Base-by-base conservation (phyloP, 129 eudicot species). In the Chrysanthemum makinoi region DNA sequence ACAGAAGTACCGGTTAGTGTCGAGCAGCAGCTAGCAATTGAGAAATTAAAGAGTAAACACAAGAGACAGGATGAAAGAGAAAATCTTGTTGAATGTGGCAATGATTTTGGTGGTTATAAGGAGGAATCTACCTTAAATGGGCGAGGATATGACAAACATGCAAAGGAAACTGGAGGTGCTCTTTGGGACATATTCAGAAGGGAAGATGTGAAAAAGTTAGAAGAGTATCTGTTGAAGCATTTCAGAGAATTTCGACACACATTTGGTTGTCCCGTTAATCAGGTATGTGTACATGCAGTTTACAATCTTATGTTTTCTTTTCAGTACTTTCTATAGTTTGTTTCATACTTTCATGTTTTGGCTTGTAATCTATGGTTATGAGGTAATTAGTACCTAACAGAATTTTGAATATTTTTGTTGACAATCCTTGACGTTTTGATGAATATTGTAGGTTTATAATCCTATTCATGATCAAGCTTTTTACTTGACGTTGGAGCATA, bases 101-200 rank as follows among this genome's bases (percentile, higher is more conserved):
- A 39, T 39, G 46, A 39, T 35, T 35, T 35, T 35, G 10, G 44
- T 35, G 44, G 44, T 35, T 35, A 7, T 35, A 35, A 35, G 44
- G 44, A 35, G 9, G 44, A 35, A 6, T 35, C 44, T 7, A 39
- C 46, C 46, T 39, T 0, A 7, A 39, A 39, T 39, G 46, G 46
- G 46, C 9, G 10, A 39, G 46, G 50, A 2, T 66, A 47, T 17
- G 14, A 60, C 44, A 65, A 16, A 57, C 22, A 50, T 28, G 19
- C 33, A 64, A 82, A 61, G 20, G 80, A 61, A 33, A 56, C 53
- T 7, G 82, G 78, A 28, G 82, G 87, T 66, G 95, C 97, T 35
- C 82, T 91, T 19, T 91, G 95, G 97, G 97, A 91, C 75, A 88
- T 90, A 33, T 90, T 90, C 57, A 46, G 91, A 50, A 81, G 97